These are phyloP conservation scores for Coleophoma crateriformis DNA, from an alignment of 2,329 filamentous ascomycete genomes.

Conservation along the genomic window DNA sequence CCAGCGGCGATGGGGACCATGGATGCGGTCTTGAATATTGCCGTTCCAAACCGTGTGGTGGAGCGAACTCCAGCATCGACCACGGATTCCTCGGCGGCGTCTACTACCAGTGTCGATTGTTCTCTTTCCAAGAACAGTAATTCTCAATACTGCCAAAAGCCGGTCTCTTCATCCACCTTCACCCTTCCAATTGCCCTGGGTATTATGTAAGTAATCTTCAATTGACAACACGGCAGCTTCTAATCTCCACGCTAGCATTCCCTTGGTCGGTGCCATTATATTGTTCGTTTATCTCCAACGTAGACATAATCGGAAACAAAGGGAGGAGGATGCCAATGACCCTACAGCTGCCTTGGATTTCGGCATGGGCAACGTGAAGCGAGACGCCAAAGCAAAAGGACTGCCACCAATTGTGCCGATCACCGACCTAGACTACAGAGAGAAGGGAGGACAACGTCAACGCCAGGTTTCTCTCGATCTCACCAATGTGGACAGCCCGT, in stretches of 20 bases:
- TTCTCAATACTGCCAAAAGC: conserved; percentile 53
- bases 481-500: conserved; percentile 72
- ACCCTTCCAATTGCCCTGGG: conserved; percentile 64
- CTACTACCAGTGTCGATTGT: conserved; percentile 14
- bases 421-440: conserved; percentile 17
- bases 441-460: conserved; percentile 32
- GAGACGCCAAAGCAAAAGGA: conserved; percentile 27
- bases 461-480: conserved; percentile 57
- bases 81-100: conserved; percentile 10
- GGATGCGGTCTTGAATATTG: conserved; percentile 17
- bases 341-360: conserved; percentile 92
- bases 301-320: conserved; percentile 65
- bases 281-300: conserved; percentile 75
- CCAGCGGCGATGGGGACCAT: conserved; percentile 13
- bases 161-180: conserved; percentile 45
- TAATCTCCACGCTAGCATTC: conserved; percentile 54
- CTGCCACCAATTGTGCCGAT: conserved; percentile 2
- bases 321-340: conserved; percentile 75
- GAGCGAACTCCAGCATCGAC: conserved; percentile 16
- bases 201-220: conserved; percentile 54
- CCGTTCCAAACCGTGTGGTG: conserved; percentile 16
- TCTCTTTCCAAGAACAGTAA: conserved; percentile 15
- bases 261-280: conserved; percentile 59
- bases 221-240: not conserved
- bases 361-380: conserved; percentile 57